Conservation (phyloP, 208 protist genomes). For the Acanthamoeba polyphaga region DNA sequence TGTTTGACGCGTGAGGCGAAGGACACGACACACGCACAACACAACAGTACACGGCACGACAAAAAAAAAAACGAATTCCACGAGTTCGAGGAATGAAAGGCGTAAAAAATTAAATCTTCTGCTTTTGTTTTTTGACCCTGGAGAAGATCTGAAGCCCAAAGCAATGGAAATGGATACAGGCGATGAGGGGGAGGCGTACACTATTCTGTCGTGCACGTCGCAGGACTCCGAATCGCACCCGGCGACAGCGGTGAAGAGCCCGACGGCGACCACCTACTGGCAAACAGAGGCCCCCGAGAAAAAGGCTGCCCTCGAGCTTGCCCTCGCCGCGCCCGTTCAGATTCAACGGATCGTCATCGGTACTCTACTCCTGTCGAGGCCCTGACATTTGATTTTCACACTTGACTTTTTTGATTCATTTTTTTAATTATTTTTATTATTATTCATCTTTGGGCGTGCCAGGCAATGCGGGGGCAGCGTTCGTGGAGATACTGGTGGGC, state of each 20-base stretch:
- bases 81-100: too few species aligned
- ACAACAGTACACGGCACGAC: too few species aligned
- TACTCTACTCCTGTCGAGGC: neutral
- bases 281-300: constrained; percentile 14
- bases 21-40: too few species aligned
- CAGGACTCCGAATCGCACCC: neutral
- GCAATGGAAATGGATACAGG: neutral
- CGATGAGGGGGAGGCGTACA: neutral
- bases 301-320: constrained; percentile 40
- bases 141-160: too few species aligned
- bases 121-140: too few species aligned
- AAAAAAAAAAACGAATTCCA: too few species aligned
- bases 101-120: too few species aligned
- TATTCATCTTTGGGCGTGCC: too few species aligned
- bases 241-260: neutral
- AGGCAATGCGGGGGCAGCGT: constrained; percentile 16
- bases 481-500: constrained; percentile 47
- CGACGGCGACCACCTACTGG: constrained; percentile 24
- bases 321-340: neutral
- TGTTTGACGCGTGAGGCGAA: too few species aligned
- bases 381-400: neutral
- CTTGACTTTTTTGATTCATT: neutral
- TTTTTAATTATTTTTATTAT: too few species aligned
- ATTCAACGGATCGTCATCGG: constrained; percentile 52
- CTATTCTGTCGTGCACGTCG: constrained; percentile 54